Evolutionary conservation across 1,284 basidiomycete genomes (phyloP).

Genomic region (Rhizoctonia solani): DNA sequence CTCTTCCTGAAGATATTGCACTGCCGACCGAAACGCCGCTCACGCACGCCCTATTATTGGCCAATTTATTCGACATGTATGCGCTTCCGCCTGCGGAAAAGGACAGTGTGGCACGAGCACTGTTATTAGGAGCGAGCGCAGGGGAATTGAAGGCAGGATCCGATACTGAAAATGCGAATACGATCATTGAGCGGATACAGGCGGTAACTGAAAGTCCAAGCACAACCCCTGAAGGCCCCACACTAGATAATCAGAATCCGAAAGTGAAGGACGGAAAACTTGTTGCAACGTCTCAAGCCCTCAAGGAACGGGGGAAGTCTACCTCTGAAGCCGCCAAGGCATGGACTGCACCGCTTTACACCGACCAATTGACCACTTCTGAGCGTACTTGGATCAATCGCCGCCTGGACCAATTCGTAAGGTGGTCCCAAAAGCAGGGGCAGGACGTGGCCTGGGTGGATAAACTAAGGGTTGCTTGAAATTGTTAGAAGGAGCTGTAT

Average conservation of each 20-base stretch:
- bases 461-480: slow-evolving; percentile 2
- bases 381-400: slow-evolving; percentile 4
- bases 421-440: slow-evolving; percentile 15
- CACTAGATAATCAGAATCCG: neutral
- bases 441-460: slow-evolving; percentile 19
- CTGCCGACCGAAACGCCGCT: slow-evolving; percentile 21
- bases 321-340: neutral
- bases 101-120: slow-evolving; percentile 13
- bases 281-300: neutral
- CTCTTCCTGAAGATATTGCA: slow-evolving; percentile 11
- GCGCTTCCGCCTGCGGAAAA: slow-evolving; percentile 20
- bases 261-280: slow-evolving; percentile 1
- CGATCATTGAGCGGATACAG: slow-evolving; percentile 3
- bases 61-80: slow-evolving; percentile 30
- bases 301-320: slow-evolving; percentile 5
- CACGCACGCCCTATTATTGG: slow-evolving; percentile 10
- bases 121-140: neutral
- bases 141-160: neutral
- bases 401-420: slow-evolving; percentile 1
- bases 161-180: neutral
- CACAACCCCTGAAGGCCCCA: neutral
- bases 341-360: too few species aligned
- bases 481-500: neutral
- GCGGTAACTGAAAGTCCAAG: neutral
- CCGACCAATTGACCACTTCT: neutral